Evolutionary conservation across 1,139 yeast species (phyloP), one percentile per base, ranked within the genome.

Genomic region (Yamadazyma diddensiae): DNA sequence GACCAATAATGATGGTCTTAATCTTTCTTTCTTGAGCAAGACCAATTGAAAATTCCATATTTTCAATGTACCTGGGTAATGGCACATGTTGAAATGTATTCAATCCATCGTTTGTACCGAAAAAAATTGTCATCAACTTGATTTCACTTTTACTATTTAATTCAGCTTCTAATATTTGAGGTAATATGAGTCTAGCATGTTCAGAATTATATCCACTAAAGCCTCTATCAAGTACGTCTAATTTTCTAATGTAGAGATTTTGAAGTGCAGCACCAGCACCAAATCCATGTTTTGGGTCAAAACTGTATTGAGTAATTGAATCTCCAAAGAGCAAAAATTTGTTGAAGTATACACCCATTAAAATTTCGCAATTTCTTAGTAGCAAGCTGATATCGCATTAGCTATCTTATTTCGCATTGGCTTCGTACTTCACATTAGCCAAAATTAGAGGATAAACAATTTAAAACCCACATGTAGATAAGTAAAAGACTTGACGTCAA

Each of bases 21-120:
- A 81, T 72, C 5, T 61, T 68, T 28, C 64, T 51, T 2, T 49
- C 52, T 19, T 55, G 44, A 10, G 74, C 62, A 32, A 60, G 37
- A 9, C 57, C 40, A 5, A 77, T 61, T 47, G 83, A 52, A 13
- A 40, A 42, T 9, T 46, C 50, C 36, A 74, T 57, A 49, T 85
- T 84, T 6, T 54, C 57, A 14, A 53, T 37, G 49, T 60, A 84
- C 36, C 71, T 62, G 1, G 59, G 68, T 7, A 79, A 28, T 2
- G 73, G 68, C 1, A 82, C 85, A 15, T 63, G 62, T 50, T 83
- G 94, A 15, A 62, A 56, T 5, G 57, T 51, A 21, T 66, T 68
- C 3, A 62, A 45, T 0, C 86, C 78, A 52, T 86, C 95, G 48
- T 86, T 86, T 8, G 94, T 72, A 1, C 95, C 95, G 46, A 83